Conservation (phyloP, 495 filamentous ascomycete species). For the Penicillium canariense region DNA sequence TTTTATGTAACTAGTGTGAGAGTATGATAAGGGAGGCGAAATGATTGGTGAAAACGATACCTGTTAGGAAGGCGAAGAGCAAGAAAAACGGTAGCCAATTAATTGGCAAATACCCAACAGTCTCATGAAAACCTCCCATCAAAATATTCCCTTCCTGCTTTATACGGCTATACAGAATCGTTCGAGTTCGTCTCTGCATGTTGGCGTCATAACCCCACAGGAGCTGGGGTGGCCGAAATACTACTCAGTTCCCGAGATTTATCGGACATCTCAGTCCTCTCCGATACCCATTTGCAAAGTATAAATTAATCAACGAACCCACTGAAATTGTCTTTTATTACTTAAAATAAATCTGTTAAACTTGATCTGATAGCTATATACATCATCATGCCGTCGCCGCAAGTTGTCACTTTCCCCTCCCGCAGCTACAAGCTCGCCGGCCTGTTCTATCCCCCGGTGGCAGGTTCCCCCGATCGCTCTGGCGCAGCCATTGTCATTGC, state of each 20-base stretch:
- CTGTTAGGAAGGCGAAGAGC: too few relatives aligned
- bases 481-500: conserved; percentile 34
- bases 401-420: conserved; percentile 21
- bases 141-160: too few relatives aligned
- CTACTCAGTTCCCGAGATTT: background rate
- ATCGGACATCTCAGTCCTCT: background rate
- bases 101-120: too few relatives aligned
- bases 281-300: background rate
- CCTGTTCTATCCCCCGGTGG: conserved; percentile 18
- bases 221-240: background rate
- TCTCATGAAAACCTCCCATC: background rate
- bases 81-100: too few relatives aligned
- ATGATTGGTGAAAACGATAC: too few relatives aligned
- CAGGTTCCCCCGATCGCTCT: conserved; percentile 15
- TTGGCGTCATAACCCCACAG: background rate
- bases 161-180: too few relatives aligned
- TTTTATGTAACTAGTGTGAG: too few relatives aligned
- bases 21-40: too few relatives aligned
- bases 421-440: conserved; percentile 9
- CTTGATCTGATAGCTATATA: background rate
- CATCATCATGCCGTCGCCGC: conserved; percentile 16
- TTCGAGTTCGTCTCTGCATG: too few relatives aligned
- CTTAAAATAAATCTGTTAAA: background rate
- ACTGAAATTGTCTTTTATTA: background rate
- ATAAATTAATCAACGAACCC: background rate